Evolutionary conservation across 257 asterid species (phyloP), one percentile per base, ranked within the genome.

Genomic region (Osmanthus fragrans): DNA sequence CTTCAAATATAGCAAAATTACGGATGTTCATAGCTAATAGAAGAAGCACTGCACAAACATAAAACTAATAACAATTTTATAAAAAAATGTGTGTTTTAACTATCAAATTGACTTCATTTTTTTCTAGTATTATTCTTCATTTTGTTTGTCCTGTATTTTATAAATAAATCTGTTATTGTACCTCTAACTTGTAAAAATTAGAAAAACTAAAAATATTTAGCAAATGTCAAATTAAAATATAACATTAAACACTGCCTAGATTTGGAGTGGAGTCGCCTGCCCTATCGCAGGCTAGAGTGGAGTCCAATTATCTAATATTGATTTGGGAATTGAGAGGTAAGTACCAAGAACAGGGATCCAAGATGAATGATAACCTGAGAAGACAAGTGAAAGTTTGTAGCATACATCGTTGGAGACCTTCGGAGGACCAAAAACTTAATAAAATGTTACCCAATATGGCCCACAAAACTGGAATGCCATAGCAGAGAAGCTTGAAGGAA

Each of bases 391-490:
- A 71, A 63, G 42, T 63, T 16, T 82, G 89, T 39, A 64, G 81
- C 1, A 84, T 82, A 67, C 90, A 91, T 4, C 95, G 88, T 68
- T 90, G 95, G 92, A 87, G 82, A 75, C 92, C 92, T 68, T 82
- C 86, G 0, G 91, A 90, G 77, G 95, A 90, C 64, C 79, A 82
- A 4, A 88, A 83, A 80, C 91, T 90, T 3, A 74, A 45, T 56
- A 86, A 87, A 72, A 88, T 7, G 92, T 90, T 16, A 81, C 84
- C 19, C 58, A 69, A 69, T 84, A 84, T 36, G 95, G 92, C 27
- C 95, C 95, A 5, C 91, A 85, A 73, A 90, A 90, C 75, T 90
- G 95, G 95, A 90, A 87, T 27, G 70, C 77, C 76, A 88, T 90
- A 13, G 90, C 94, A 18, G 86, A 79, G 71, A 88, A 84, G 16